Evolutionary conservation across 169 alveolate genomes (phyloP).

Genomic region (Blepharisma undulans): DNA sequence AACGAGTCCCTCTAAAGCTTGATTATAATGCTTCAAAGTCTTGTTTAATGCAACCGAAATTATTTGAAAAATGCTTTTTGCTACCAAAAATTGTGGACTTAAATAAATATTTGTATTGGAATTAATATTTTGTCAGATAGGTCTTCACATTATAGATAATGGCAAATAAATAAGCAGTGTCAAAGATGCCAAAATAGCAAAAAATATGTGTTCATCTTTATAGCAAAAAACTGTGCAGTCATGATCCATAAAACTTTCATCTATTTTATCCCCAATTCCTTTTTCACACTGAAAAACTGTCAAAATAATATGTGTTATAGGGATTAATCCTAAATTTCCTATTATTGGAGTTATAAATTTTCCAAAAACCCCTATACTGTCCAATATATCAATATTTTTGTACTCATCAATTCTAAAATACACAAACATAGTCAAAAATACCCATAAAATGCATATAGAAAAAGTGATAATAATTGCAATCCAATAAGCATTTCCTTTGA

Average conservation of each 20-base stretch:
- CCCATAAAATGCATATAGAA: neutral
- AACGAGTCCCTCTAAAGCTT: neutral
- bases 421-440: neutral
- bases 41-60: neutral
- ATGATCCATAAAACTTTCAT: conserved; percentile 5
- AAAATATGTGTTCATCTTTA: neutral
- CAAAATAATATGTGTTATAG: neutral
- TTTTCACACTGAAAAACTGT: neutral
- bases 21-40: neutral
- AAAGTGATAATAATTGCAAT: neutral
- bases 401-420: neutral
- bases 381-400: neutral
- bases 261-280: conserved; percentile 6
- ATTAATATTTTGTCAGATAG: conserved; percentile 3
- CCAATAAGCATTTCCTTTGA: neutral
- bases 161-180: neutral
- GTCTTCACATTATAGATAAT: neutral
- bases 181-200: neutral
- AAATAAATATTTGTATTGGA: neutral
- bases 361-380: neutral
- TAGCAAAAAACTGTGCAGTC: conserved; percentile 29
- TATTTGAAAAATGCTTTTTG: conserved; percentile 10
- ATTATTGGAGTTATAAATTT: neutral
- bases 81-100: neutral
- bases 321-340: conserved; percentile 20